Evolutionary conservation across 2,329 filamentous ascomycete genomes (phyloP).

Genomic region (Fusarium tuaranense): DNA sequence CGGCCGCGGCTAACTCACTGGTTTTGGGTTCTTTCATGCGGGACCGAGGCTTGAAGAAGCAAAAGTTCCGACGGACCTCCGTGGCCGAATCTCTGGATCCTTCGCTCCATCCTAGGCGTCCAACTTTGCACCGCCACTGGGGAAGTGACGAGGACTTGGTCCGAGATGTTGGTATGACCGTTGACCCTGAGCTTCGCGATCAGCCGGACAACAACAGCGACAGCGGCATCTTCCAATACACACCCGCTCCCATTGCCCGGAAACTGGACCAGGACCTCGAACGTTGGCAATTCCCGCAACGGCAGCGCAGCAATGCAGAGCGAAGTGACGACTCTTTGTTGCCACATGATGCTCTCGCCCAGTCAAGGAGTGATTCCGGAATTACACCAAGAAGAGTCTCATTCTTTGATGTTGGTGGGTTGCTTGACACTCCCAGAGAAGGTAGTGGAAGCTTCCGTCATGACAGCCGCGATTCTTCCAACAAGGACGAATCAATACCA

Average conservation of each 20-base stretch:
- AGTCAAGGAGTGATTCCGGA: conserved; percentile 39
- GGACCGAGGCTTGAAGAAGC: conserved; percentile 90
- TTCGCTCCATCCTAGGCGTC: conserved; percentile 54
- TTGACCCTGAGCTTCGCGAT: conserved; percentile 64
- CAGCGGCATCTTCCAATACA: conserved; percentile 47
- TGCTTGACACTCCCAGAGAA: conserved; percentile 66
- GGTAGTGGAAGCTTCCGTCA: conserved; percentile 51
- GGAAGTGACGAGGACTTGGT: conserved; percentile 94
- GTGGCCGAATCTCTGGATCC: conserved; percentile 72
- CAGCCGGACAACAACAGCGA: conserved; percentile 44
- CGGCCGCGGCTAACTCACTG: conserved; percentile 86
- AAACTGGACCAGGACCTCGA: conserved; percentile 53
- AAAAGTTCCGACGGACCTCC: conserved; percentile 78
- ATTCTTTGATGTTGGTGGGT: conserved; percentile 87
- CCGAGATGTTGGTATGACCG: conserved; percentile 79
- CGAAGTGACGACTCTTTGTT: conserved; percentile 60
- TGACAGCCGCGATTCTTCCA: conserved; percentile 57
- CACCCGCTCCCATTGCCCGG: conserved; percentile 51
- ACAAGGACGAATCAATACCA: conserved; percentile 51
- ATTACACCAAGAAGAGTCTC: conserved; percentile 64
- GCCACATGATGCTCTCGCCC: conserved; percentile 49
- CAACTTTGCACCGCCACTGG: conserved; percentile 74
- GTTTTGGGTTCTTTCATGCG: conserved; percentile 93
- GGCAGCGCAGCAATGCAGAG: conserved; percentile 52
- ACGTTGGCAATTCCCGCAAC: conserved; percentile 62